Evolutionary conservation across 2,329 filamentous ascomycete genomes (phyloP), one percentile per base, ranked within the genome.

Genomic region (Arachnopeziza araneosa): DNA sequence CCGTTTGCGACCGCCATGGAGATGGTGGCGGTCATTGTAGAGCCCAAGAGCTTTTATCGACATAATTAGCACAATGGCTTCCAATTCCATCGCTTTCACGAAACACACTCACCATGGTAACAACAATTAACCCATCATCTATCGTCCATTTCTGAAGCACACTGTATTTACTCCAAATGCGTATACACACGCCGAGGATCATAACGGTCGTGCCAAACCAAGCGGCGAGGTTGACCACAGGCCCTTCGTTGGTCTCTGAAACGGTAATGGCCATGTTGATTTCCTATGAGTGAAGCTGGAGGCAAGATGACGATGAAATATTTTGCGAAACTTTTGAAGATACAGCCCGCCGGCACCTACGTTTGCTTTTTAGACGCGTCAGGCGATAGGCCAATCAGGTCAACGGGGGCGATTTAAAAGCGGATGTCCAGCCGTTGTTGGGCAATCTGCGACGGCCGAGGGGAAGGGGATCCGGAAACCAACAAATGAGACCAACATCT

Each of bases 201-300:
- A 74, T 71, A 7, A 74, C 60, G 17, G 70, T 69, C 56, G 76
- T 66, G 1, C 74, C 73, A n/a, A 77, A 56, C 10, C 74, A 73
- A 6, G 70, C 69, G 9, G 71, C 69, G 44, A 77, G 73, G 21
- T 76, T 73, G 12, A 77, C 67, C 63, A 71, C 70, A 12, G 73
- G 75, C 12, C 73, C 73, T 65, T 75, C 73, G 60, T 77, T 75
- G 32, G 66, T 63, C 22, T 71, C 69, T 55, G 75, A 74, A n/a
- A 77, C 71, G 23, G 73, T 69, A 59, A 75, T 44, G 5, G 36
- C 17, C 36, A 44, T 70, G 51, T 73, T 53, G 51, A 26, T 19
- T 24, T 53, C 23, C 30, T 12, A 19, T 32, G 24, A 54, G 17
- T 44, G 36, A 44, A 44, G 36, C 5, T 17, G 36, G 6, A 7